Conservation (phyloP, 2,329 filamentous ascomycete species). For the Pseudogymnoascus sp. region DNA sequence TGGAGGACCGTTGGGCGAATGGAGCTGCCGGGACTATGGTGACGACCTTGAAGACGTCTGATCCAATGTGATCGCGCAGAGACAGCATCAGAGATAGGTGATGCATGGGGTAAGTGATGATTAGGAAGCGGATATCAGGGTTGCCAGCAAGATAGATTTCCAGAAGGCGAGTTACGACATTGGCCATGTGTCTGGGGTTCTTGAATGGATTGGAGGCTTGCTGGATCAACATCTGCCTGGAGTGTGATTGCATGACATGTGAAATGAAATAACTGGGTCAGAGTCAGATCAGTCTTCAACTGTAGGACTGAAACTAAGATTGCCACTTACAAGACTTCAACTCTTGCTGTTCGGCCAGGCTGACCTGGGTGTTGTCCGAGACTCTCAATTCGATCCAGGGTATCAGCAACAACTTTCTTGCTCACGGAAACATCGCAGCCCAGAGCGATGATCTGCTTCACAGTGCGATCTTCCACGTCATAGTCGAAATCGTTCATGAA, state of each 20-base stretch:
- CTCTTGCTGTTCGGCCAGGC: neutral
- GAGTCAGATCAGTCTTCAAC: neutral
- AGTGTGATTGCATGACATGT: conserved; percentile 51
- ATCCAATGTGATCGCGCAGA: conserved; percentile 48
- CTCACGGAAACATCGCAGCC: conserved; percentile 47
- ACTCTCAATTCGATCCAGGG: conserved; percentile 45
- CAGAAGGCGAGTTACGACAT: conserved; percentile 50
- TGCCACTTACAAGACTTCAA: neutral
- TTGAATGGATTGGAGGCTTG: conserved; percentile 47
- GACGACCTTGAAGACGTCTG: conserved; percentile 48
- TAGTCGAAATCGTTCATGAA: conserved; percentile 21
- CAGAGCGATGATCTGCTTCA: conserved; percentile 52
- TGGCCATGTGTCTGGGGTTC: conserved; percentile 46
- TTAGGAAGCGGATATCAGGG: conserved; percentile 43
- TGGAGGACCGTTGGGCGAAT: neutral
- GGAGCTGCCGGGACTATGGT: conserved; percentile 36
- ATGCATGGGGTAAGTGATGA: conserved; percentile 50
- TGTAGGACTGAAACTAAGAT: conserved; percentile 9
- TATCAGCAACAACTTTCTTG: conserved; percentile 38
- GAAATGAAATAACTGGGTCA: conserved; percentile 46
- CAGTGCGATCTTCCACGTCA: conserved; percentile 29
- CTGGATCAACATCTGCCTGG: conserved; percentile 40
- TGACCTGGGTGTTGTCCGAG: conserved; percentile 36
- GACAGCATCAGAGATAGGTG: conserved; percentile 49
- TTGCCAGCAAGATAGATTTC: conserved; percentile 50